A percentile compares a stretch with the other conserved stretches of the same genome.
phyloP scores from a whole-genome alignment of 495 filamentous ascomycete genomes.

The Hypoxylon lenormandii region DNA sequence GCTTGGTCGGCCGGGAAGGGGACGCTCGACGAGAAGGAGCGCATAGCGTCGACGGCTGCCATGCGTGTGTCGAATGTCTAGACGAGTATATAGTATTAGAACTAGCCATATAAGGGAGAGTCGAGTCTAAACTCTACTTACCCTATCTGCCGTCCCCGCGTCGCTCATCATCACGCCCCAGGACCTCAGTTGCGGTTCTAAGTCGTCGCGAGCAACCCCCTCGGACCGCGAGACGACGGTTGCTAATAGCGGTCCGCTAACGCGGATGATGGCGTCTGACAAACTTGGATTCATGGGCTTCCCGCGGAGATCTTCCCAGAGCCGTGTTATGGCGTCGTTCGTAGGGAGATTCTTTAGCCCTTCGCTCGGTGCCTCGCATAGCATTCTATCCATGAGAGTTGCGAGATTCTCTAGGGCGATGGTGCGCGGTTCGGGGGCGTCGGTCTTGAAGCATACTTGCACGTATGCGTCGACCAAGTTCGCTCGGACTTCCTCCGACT shows the following conservation, averaged over 20 bases:
- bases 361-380: conserved; percentile 20
- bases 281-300: conserved; percentile 58
- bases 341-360: conserved; percentile 37
- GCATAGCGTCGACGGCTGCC: conserved; percentile 63
- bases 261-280: conserved; percentile 58
- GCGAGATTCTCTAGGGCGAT: conserved; percentile 55
- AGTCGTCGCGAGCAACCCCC: conserved; percentile 8
- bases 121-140: conserved; percentile 39
- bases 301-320: conserved; percentile 51
- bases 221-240: conserved; percentile 30
- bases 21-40: conserved; percentile 48
- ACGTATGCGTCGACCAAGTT: conserved; percentile 34
- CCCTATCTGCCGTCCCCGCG: conserved; percentile 58
- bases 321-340: conserved; percentile 31
- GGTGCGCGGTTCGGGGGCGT: conserved; percentile 54
- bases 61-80: conserved; percentile 75
- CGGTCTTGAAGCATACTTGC: conserved; percentile 36
- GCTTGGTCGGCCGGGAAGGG: conserved; percentile 45
- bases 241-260: conserved; percentile 60
- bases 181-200: conserved; percentile 46
- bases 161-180: conserved; percentile 62
- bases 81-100: conserved; percentile 10
- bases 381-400: conserved; percentile 46
- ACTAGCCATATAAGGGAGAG: background rate
- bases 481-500: conserved; percentile 16